These are phyloP conservation scores for Arthrocladium fulminans DNA, from an alignment of 2,329 filamentous ascomycete genomes.

Conservation along the genomic window DNA sequence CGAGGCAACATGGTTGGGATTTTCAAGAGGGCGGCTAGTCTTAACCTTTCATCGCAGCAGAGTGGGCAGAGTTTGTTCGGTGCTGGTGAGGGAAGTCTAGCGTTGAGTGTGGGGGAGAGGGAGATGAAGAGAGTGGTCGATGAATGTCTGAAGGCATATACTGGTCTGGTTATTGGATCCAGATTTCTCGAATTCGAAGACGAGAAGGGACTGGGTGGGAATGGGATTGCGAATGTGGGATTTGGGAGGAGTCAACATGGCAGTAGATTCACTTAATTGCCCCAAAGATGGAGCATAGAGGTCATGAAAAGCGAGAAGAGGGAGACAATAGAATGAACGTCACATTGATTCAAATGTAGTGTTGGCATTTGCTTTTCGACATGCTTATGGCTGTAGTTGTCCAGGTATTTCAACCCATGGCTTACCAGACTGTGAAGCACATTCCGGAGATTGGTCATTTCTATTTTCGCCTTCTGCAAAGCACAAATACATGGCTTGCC, in stretches of 20 bases:
- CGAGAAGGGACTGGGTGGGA: slow-evolving; percentile 11
- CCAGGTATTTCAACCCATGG: too few relatives aligned
- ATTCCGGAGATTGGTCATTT: too few relatives aligned
- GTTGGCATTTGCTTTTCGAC: neutral
- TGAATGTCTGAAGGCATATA: slow-evolving; percentile 19
- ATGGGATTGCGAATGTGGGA: slow-evolving; percentile 1
- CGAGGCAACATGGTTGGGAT: slow-evolving; percentile 76
- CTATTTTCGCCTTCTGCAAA: too few relatives aligned
- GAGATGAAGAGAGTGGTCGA: slow-evolving; percentile 13
- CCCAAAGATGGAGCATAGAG: too few relatives aligned
- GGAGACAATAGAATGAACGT: too few relatives aligned
- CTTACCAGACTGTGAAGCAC: too few relatives aligned
- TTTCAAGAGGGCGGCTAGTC: slow-evolving; percentile 79
- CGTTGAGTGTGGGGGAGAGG: slow-evolving; percentile 2
- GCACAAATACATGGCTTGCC: too few relatives aligned
- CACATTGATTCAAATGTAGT: too few relatives aligned
- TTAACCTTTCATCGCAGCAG: slow-evolving; percentile 44
- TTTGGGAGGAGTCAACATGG: neutral
- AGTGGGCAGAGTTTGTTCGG: slow-evolving; percentile 1
- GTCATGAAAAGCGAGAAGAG: too few relatives aligned
- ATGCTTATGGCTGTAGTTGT: neutral
- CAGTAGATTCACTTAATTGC: neutral
- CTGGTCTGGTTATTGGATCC: slow-evolving; percentile 16
- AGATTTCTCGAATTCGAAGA: slow-evolving; percentile 20
- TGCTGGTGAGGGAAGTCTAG: neutral